Evolutionary conservation across 2,329 filamentous ascomycete species (phyloP).

Genomic region (Escovopsis weberi): DNA sequence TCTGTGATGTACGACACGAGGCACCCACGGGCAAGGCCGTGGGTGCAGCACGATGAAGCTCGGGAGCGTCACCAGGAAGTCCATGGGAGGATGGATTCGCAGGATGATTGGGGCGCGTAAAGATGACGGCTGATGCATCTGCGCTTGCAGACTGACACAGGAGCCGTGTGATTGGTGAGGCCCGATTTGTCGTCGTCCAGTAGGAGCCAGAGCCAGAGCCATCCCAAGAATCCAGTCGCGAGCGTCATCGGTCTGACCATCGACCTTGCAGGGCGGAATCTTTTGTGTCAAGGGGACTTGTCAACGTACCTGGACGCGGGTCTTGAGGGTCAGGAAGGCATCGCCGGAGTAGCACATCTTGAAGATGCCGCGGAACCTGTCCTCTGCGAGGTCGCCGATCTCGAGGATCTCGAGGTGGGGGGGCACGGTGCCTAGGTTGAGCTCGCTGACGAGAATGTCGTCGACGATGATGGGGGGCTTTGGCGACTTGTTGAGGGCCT

Average conservation of each 20-base stretch:
- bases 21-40: conserved; percentile 2
- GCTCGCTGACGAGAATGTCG: conserved; percentile 94
- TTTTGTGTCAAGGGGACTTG: no score
- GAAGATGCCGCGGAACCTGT: conserved; percentile 94
- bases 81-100: no score
- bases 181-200: no score
- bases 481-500: conserved; percentile 90
- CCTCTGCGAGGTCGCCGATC: conserved; percentile 93
- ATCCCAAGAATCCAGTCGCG: no score
- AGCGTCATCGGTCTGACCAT: no score
- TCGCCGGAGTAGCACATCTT: conserved; percentile 98
- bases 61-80: no score
- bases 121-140: no score
- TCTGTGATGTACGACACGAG: neutral
- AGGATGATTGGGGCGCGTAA: no score
- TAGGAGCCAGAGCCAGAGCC: no score
- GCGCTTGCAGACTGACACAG: no score
- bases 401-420: conserved; percentile 94
- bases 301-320: conserved; percentile 66
- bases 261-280: no score
- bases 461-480: conserved; percentile 98
- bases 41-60: neutral
- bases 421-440: conserved; percentile 89
- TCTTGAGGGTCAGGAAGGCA: conserved; percentile 88
- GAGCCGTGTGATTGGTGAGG: no score